phyloP scores from a whole-genome alignment of 1,284 basidiomycete species.

The Naganishia sp. region DNA sequence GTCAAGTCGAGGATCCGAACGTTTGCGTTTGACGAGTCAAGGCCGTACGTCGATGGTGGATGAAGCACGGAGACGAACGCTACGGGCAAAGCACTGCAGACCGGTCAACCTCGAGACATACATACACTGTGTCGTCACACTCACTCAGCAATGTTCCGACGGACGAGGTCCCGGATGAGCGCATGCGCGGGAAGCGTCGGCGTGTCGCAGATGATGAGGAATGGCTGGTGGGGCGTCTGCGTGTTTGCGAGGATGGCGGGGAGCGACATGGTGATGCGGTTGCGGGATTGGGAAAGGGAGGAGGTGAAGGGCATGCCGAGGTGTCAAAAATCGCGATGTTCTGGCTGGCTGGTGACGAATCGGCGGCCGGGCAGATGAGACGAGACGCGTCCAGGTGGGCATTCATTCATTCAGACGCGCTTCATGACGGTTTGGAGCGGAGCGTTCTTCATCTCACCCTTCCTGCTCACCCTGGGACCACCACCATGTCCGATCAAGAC shows the following conservation, averaged over 20 bases:
- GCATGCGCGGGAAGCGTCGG: slow-evolving; percentile 27
- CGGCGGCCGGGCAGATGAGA: slow-evolving; percentile 5
- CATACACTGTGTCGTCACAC: not conserved
- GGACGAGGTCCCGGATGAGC: slow-evolving; percentile 22
- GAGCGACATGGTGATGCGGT: slow-evolving; percentile 7
- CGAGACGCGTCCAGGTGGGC: not conserved
- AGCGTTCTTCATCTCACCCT: not conserved
- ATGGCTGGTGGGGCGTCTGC: slow-evolving; percentile 47
- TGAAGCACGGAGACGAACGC: slow-evolving; percentile 20
- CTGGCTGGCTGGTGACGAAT: not conserved
- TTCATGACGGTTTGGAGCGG: not conserved
- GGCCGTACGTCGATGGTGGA: slow-evolving; percentile 22
- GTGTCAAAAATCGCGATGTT: not conserved
- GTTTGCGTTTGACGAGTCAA: not conserved
- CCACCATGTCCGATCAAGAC: slow-evolving; percentile 63
- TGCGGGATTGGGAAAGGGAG: not conserved
- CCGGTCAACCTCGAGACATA: not conserved
- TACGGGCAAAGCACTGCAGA: not conserved
- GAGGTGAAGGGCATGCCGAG: not conserved
- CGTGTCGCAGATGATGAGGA: slow-evolving; percentile 40
- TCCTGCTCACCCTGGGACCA: not conserved
- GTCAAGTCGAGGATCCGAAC: slow-evolving; percentile 29
- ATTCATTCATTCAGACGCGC: not conserved
- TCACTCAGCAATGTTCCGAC: slow-evolving; percentile 22
- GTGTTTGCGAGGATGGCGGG: slow-evolving; percentile 40